Base-by-base conservation (phyloP, 2,329 filamentous ascomycete species). In the Claviceps citrina region DNA sequence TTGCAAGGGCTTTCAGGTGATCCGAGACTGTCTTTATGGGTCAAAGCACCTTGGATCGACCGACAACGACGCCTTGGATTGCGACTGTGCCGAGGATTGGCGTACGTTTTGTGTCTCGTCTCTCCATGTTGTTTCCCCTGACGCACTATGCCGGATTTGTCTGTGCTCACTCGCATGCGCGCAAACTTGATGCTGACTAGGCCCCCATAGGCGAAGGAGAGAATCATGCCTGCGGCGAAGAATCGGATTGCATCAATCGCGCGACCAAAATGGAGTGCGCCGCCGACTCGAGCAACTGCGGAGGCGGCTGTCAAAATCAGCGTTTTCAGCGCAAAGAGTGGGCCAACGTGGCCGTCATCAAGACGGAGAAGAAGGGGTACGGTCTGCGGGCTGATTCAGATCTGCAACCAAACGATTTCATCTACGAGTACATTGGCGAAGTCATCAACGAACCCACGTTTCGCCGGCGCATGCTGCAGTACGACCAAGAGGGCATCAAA, bases 181-280 rank as follows among this genome's bases (percentile, higher is more conserved):
- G 18, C 5, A 16, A 8, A 15, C 7, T 15, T 6, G 6, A 9
- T 10, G 15, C 37, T 39, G 20, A 39, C 22, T 1, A 10, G 18
- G 22, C 12, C 4, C 20, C 5, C 48, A 16, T 53, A 81, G 76
- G 62, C 27, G 64, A 76, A 57, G 71, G 72, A 46, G 59, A 64
- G 47, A 98, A 98, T 59, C 63, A 80, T 62, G 87, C 91, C 37
- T 98, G 91, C 59, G 89, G 84, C 48, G 87, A 95, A 53, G 85
- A 95, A 60, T 93, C 87, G 13, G 89, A 96, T 60, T 98, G 91
- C 63, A 98, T 98, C 68, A 98, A 98, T 61, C 83, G 91, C 53
- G 84, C 85, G 43, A 96, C 89, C 43, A 96, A 95, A 61, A 94
- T 96, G 76, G 91, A 98, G 64, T 98, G 91, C 58, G 68, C 71